Evolutionary conservation across 805 yeast species (phyloP), one percentile per base, ranked within the genome.

Genomic region (Pichia insulana): DNA sequence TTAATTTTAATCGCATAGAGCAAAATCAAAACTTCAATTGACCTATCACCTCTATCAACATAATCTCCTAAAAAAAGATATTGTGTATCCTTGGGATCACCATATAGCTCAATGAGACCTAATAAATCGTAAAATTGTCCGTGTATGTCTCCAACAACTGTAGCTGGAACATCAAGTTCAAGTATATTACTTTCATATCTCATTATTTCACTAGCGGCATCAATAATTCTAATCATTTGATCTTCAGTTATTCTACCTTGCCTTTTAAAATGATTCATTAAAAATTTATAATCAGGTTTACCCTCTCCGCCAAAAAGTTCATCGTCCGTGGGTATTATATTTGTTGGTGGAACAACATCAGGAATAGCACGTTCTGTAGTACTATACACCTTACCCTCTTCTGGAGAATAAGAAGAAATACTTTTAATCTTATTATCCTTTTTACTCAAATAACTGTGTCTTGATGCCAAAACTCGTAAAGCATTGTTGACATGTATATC

Each of bases 141-240:
- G 62, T 90, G 97, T 13, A 90, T 76, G 61, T 90, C 97, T 40
- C 98, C 98, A 63, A 96, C 88, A 3, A 92, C 89, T 1, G 95
- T 87, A 2, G 89, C 83, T 1, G 97, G 98, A 2, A 96, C 95
- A 1, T 86, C 85, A 2, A 92, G 82, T 19, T 70, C 70, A 37
- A 90, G 65, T 55, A 92, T 58, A 54, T 83, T 90, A 2, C 95
- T 90, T 55, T 90, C 97, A 31, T 64, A 59, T 18, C 70, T 59
- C 43, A 92, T 68, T 7, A 80, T 60, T 16, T 68, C 69, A 0
- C 86, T 76, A 10, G 92, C 94, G 52, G 63, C 64, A 12, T 68
- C 57, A 36, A 90, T 59, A 42, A 90, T 89, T 37, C 67, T 69
- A 35, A 77, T 55, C 1, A 86, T 80, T 56, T 90, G 97, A 8